These are phyloP conservation scores for Fraxinus pennsylvanica DNA, from an alignment of 257 asterid species.

Conservation along the genomic window DNA sequence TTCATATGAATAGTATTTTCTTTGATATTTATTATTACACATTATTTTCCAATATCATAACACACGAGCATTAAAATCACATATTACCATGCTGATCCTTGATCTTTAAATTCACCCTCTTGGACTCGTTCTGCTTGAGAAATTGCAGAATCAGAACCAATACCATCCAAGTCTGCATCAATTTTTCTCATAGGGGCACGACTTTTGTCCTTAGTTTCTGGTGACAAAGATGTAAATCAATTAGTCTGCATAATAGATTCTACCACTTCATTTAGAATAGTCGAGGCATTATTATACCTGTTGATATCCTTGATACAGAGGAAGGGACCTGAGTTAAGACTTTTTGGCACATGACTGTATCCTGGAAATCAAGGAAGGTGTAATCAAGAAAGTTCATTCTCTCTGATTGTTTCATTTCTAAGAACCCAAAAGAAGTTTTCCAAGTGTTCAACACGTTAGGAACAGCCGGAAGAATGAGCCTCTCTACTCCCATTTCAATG, in stretches of 20 bases:
- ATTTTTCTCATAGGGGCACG: constrained; percentile 20
- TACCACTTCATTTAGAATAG: neutral
- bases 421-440: constrained; percentile 76
- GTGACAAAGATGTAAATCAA: constrained; percentile 19
- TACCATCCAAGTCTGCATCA: constrained; percentile 37
- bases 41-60: neutral
- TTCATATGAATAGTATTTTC: neutral
- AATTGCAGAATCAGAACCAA: constrained; percentile 43
- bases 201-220: constrained; percentile 42
- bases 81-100: constrained; percentile 48
- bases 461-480: constrained; percentile 86
- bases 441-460: constrained; percentile 69
- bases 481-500: constrained; percentile 68
- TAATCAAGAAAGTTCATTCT: constrained; percentile 49
- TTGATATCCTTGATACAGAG: constrained; percentile 28
- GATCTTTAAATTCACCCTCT: constrained; percentile 36
- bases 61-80: constrained; percentile 22
- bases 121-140: constrained; percentile 42
- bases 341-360: constrained; percentile 78
- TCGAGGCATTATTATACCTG: constrained; percentile 39
- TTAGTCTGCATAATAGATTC: constrained; percentile 8
- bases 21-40: neutral
- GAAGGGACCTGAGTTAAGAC: constrained; percentile 32
- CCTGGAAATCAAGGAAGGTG: constrained; percentile 80
- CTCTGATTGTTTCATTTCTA: constrained; percentile 58